Base-by-base conservation (phyloP, 2,329 filamentous ascomycete species). In the Trichoderma brevicompactum region DNA sequence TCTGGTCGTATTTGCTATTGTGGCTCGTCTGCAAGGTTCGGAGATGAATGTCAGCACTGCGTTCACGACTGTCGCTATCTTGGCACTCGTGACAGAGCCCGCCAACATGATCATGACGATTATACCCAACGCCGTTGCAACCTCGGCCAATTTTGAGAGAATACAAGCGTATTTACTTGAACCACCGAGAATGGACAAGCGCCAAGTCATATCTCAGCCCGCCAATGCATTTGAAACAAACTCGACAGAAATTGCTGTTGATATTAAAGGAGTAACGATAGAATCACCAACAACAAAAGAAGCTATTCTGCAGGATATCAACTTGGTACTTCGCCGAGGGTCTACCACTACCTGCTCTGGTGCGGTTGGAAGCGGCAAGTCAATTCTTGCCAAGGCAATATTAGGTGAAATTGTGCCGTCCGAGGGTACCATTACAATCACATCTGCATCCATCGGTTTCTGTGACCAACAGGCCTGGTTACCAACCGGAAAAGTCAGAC, bases 61-160 rank as follows among this genome's bases (percentile, higher is more conserved):
- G 0, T 81, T 81, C 60, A 79, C 79, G 0, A 77, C 78, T 0
- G 71, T 76, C 12, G 78, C 79, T 0, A 70, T 79, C n/a, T 60
- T 81, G 7, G 66, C 69, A 6, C 72, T 81, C 68, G 72, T 80
- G 0, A 81, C 77, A 1, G 76, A 80, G 32, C 78, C 79, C 0
- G 78, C 79, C 7, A 81, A 80, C 58, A 80, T 80, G 77, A 69
- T 81, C 17, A 79, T 80, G 78, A 79, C 79, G 0, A 74, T 78
- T 17, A 64, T 79, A 0, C 79, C 79, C 0, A 70, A 72, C 5
- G 72, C 69, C 0, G 68, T 79, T 0, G 74, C 73, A 0, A 70
- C 75, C 0, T 71, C 76, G 6, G 69, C 78, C 0, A 74, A 72
- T 19, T 78, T 79, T 54, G 74, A 78, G 13, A 72, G 77, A 13